Evolutionary conservation across 2,329 filamentous ascomycete species (phyloP).

Genomic region (Thielaviopsis populi): DNA sequence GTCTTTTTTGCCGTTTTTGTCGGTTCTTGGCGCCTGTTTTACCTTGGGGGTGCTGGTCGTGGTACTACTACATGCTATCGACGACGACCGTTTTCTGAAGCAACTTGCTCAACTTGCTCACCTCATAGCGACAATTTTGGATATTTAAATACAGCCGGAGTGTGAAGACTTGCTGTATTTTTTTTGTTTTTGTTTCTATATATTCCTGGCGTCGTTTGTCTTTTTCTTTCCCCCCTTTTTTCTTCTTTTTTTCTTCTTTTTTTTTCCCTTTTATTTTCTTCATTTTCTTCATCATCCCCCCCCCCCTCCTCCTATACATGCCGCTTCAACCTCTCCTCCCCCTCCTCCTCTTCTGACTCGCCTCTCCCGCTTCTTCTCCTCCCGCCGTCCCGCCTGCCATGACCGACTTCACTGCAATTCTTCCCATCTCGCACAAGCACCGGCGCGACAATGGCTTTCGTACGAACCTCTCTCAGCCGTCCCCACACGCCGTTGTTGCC

Average conservation of each 20-base stretch:
- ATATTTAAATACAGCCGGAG: too few relatives aligned
- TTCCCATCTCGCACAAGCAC: neutral
- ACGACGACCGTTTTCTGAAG: slow-evolving; percentile 1
- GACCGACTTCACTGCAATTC: neutral
- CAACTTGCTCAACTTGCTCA: slow-evolving; percentile 7
- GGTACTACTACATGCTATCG: neutral
- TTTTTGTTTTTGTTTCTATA: too few relatives aligned
- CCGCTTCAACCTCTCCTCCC: neutral
- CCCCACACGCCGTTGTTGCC: neutral
- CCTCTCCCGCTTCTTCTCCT: neutral
- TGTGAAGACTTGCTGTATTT: neutral
- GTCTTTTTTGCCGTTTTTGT: neutral
- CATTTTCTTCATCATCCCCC: neutral
- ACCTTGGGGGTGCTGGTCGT: neutral
- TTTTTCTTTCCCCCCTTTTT: neutral
- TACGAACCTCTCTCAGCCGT: neutral
- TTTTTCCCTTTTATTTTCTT: neutral
- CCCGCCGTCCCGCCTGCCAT: neutral
- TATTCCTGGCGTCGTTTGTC: too few relatives aligned
- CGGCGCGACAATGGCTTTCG: neutral
- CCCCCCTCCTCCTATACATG: neutral
- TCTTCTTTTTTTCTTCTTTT: neutral
- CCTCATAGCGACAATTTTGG: neutral
- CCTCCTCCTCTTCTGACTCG: neutral
- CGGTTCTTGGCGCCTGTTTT: neutral